A percentile compares a stretch with the other conserved stretches of the same genome.
These are phyloP conservation scores for Wickerhamiella hasegawae DNA, from an alignment of 805 yeast species.

Conservation along the genomic window DNA sequence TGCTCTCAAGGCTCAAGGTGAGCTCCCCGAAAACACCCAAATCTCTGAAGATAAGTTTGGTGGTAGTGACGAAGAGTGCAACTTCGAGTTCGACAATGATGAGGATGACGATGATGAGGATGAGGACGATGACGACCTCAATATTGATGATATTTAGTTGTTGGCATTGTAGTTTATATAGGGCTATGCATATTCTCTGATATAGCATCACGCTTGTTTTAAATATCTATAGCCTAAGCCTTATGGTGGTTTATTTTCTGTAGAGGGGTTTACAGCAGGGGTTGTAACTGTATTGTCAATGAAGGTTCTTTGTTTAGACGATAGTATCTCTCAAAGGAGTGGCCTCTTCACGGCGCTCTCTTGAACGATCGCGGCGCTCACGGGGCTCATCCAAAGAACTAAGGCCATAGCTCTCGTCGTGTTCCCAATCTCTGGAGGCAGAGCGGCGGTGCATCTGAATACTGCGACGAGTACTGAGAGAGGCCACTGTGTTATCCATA, in stretches of 20 bases:
- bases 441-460: constrained; percentile 40
- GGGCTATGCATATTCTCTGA: too few species aligned
- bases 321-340: background rate
- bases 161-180: background rate
- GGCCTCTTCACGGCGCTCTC: background rate
- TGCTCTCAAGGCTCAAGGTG: constrained; percentile 87
- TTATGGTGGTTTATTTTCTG: too few species aligned
- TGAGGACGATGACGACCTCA: constrained; percentile 46
- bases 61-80: constrained; percentile 93
- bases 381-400: constrained; percentile 19
- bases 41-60: constrained; percentile 97
- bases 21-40: constrained; percentile 91
- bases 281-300: too few species aligned
- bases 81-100: constrained; percentile 94
- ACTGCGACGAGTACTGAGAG: constrained; percentile 61
- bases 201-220: too few species aligned
- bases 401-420: constrained; percentile 21
- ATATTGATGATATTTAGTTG: constrained; percentile 83
- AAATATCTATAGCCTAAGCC: too few species aligned
- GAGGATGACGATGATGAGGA: constrained; percentile 65
- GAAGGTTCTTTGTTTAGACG: too few species aligned
- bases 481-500: constrained; percentile 69
- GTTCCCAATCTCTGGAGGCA: constrained; percentile 16
- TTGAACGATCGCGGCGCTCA: background rate
- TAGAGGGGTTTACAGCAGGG: too few species aligned